Evolutionary conservation across 345 rosid species (phyloP), one percentile per base, ranked within the genome.

Genomic region (Luvunga scandens): DNA sequence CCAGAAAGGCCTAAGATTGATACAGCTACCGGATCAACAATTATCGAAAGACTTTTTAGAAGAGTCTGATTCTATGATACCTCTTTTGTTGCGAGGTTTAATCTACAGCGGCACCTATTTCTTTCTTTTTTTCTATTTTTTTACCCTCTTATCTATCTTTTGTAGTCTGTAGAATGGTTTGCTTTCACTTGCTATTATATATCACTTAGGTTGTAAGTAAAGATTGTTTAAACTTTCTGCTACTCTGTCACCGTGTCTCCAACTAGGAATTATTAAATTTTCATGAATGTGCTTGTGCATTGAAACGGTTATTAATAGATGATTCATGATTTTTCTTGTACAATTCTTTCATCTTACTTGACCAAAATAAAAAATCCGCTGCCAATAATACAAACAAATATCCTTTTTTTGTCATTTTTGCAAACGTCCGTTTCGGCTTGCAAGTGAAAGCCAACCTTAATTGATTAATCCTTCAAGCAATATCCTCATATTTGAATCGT

Each of bases 1-100:
- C 93, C 24, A 87, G 87, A 66, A 91, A 88, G 86, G 81, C 89
- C 2, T 87, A 82, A 21, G 88, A 83, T 42, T 87, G 86, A 48
- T 80, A 81, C 84, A 82, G 61, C 84, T 86, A 4, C 79, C 76
- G 30, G 72, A 75, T 66, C 61, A 2, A 16, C 34, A 8, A 21
- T 69, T 31, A 33, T 16, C 65, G 28, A 8, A 4, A 62, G 1
- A 67, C 27, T 55, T 8, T 0, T 7, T 27, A 0, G 73, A 66
- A 4, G 76, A 53, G n/a, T 38, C 53, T 57, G 53, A 50, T 70
- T 57, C 55, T 70, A 80, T 71, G 77, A 24, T 21, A 61, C 78
- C 48, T 25, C 48, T 30, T 69, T 19, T 50, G 64, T 24, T 27
- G 30, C 36, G 56, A 50, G 48, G 71, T 24, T 63, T 73, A 55